Evolutionary conservation across 495 filamentous ascomycete genomes (phyloP), one percentile per base, ranked within the genome.

Genomic region (Neurospora sp.): DNA sequence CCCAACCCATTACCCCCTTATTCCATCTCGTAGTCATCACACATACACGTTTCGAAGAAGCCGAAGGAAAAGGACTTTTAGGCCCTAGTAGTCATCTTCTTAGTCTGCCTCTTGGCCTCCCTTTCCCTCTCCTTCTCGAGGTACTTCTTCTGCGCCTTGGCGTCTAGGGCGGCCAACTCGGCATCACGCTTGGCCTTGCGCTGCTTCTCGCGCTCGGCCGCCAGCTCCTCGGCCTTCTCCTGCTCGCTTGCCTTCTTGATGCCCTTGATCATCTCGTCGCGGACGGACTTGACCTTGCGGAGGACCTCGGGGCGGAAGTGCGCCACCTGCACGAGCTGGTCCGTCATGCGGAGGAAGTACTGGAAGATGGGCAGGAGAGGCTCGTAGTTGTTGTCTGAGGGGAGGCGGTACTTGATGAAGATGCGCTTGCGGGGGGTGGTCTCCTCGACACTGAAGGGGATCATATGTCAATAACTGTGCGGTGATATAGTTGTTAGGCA

Each of bases 171-270:
- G 78, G 91, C 92, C 71, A 99, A 84, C 83, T 90, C 86, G 70
- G 88, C 86, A 78, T 99, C 96, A n/a, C 96, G 87, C 87, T 97
- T 94, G 77, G 94, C 89, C 86, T 96, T 98, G 87, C 94, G 96
- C 77, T 88, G 83, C 87, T 92, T 93, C 81, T 98, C 96, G 21
- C 89, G 88, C 77, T 93, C 89, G 8, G 88, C 72, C 75, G 88
- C 87, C 43, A 94, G 85, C 87, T 98, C 96, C 84, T 97, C 96
- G 69, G 92, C 92, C 86, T 95, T 94, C 82, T 96, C 93, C n/a
- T 94, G 93, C 76, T 98, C 94, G 70, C 92, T 92, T 3, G 87
- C 85, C 78, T 92, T 92, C 77, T 91, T 88, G 74, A 99, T 89
- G 84, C 92, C 92, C 80, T 88, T 89, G 77, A 92, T 88, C 79